phyloP scores from a whole-genome alignment of 148 eudicot genomes.

The Pharnaceum exiguum region DNA sequence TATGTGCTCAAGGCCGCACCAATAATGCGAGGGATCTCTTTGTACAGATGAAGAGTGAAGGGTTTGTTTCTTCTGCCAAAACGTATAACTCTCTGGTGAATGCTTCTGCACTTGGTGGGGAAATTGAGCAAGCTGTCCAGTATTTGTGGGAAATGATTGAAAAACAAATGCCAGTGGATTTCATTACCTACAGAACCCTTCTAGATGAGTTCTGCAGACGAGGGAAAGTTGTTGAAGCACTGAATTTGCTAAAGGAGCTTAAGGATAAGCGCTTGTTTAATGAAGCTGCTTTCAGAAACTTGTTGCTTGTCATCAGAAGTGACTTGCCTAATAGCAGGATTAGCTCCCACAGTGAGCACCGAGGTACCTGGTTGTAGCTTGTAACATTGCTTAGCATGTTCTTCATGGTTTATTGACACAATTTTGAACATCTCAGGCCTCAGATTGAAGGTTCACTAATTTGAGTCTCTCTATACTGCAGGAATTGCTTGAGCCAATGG shows the following conservation, averaged over 20 bases:
- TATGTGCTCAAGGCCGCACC: conserved; percentile 80
- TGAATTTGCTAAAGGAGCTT: conserved; percentile 48
- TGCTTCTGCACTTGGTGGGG: conserved; percentile 72
- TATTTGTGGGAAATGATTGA: conserved; percentile 71
- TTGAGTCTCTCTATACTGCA: too few relatives aligned
- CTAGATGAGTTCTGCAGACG: conserved; percentile 56
- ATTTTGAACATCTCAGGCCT: too few relatives aligned
- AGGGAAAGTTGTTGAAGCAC: conserved; percentile 41
- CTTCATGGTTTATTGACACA: too few relatives aligned
- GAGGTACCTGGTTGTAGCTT: too few relatives aligned
- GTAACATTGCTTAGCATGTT: too few relatives aligned
- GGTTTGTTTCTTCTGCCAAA: conserved; percentile 58
- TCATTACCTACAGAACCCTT: conserved; percentile 65
- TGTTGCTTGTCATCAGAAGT: conserved; percentile 41
- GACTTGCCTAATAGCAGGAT: conserved; percentile 13
- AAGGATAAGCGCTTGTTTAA: conserved; percentile 49
- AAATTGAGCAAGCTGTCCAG: conserved; percentile 59
- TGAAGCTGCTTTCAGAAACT: conserved; percentile 32
- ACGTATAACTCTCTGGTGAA: conserved; percentile 79
- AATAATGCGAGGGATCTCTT: conserved; percentile 65
- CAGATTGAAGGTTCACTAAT: too few relatives aligned
- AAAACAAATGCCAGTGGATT: conserved; percentile 42
- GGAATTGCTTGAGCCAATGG: too few relatives aligned
- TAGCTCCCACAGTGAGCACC: neutral
- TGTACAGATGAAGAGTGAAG: conserved; percentile 55